Evolutionary conservation across 371 early-diverging fungal species (phyloP), one percentile per base, ranked within the genome.

Genomic region (Lichtheimia ramosa): DNA sequence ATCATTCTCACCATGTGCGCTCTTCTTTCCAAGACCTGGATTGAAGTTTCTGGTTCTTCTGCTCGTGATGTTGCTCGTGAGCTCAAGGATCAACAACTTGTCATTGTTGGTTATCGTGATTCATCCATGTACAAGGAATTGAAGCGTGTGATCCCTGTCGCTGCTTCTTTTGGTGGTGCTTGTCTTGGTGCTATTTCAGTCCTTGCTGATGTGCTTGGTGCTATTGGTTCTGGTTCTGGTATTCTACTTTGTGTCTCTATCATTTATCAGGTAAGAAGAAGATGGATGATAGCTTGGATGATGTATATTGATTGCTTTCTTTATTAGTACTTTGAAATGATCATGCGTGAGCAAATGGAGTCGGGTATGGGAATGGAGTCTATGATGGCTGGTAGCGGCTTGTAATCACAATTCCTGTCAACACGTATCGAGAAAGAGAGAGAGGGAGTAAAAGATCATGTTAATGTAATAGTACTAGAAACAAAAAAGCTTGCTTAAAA

Each of bases 181-280:
- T 85, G 91, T 68, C 92, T 99, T 66, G 99, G 98, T 54, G 86
- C 92, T 7, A 83, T 99, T 64, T 92, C 96, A 24, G 91, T 99
- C 34, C 71, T 92, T 58, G 98, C 99, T 51, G 99, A 99, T 83
- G 83, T 99, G 62, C 56, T 81, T 40, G 97, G 96, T 49, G 92
- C 90, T 28, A 89, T 99, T 79, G 99, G 99, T 27, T 96, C 98
- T 48, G 99, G 99, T 28, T 97, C 99, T 42, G 99, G 99, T 86
- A 99, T 99, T 63, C 83, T 99, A 71, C 76, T 99, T 60, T 95
- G 98, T 55, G 99, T 99, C 40, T 97, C 98, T 54, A 99, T 99
- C 66, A 97, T 99, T 73, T 98, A 98, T 87, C 98, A 99, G 66
- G 70, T 66, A 66, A 48, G n/a, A 1, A 3, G 15, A 23, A 7